Conservation (phyloP, 805 yeast genomes). For the Schwanniomyces occidentalis region DNA sequence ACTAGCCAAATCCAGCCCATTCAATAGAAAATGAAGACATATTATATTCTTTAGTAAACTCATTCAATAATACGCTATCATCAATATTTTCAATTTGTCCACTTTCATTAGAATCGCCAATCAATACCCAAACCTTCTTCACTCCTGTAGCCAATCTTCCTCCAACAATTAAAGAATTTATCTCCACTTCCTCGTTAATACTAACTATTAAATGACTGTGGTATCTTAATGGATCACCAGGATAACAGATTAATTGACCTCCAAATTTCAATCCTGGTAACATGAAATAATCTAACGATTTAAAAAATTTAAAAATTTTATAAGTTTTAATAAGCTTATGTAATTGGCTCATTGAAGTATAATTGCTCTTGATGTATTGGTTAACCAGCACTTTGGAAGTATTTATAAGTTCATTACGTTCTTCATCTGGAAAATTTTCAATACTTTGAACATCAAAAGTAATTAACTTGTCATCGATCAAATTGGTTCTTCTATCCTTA, state of each 20-base stretch:
- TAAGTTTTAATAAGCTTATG: constrained; percentile 10
- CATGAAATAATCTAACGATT: constrained; percentile 49
- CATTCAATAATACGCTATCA: neutral
- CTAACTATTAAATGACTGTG: constrained; percentile 84
- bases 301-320: constrained; percentile 37
- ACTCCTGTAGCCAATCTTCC: constrained; percentile 93
- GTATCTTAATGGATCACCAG: constrained; percentile 89
- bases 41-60: constrained; percentile 17
- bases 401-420: neutral
- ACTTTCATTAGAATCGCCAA: constrained; percentile 29
- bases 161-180: constrained; percentile 69
- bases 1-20: constrained; percentile 94
- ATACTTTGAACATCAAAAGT: constrained; percentile 4
- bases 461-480: constrained; percentile 2
- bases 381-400: neutral
- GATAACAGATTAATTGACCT: constrained; percentile 84
- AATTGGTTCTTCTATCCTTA: constrained; percentile 9
- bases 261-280: constrained; percentile 93
- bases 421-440: neutral
- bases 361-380: constrained; percentile 4
- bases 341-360: constrained; percentile 2
- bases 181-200: constrained; percentile 42
- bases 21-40: constrained; percentile 69
- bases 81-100: constrained; percentile 9
- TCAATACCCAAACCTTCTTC: constrained; percentile 76